Evolutionary conservation across 2,329 filamentous ascomycete genomes (phyloP).

Genomic region (Colletotrichum limetticola): DNA sequence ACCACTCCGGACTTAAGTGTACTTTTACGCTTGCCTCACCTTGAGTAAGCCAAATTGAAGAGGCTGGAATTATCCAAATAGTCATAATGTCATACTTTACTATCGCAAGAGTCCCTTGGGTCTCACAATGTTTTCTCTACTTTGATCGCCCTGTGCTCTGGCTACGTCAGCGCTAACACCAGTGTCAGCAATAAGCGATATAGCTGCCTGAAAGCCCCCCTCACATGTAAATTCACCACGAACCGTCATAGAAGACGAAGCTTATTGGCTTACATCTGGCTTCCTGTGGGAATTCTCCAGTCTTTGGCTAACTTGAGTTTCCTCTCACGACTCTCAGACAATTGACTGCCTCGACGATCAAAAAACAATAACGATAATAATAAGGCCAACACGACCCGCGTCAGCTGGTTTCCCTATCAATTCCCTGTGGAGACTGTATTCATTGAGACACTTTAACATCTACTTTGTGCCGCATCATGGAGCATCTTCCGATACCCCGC

Average conservation of each 20-base stretch:
- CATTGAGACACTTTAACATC: not conserved
- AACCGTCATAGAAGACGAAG: no score
- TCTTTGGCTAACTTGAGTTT: not conserved
- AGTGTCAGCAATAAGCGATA: not conserved
- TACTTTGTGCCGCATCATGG: slow-evolving; percentile 1
- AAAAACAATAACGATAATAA: no score
- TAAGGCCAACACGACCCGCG: no score
- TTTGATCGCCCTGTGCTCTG: not conserved
- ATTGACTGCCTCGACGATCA: no score
- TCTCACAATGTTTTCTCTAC: no score
- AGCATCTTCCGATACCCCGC: slow-evolving; percentile 27
- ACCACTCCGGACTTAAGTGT: slow-evolving; percentile 22
- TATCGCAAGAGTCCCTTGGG: no score
- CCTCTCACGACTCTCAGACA: no score
- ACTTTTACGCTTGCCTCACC: not conserved
- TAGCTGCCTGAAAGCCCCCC: not conserved
- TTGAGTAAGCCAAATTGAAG: not conserved
- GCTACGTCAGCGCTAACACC: not conserved
- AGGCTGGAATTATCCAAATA: not conserved
- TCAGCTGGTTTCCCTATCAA: no score
- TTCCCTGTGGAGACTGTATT: no score
- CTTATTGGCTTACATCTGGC: not conserved
- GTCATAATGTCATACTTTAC: no score
- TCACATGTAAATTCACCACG: not conserved
- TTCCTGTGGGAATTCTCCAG: not conserved